Evolutionary conservation across 2,329 filamentous ascomycete genomes (phyloP).

Genomic region (Penicillium sp.): DNA sequence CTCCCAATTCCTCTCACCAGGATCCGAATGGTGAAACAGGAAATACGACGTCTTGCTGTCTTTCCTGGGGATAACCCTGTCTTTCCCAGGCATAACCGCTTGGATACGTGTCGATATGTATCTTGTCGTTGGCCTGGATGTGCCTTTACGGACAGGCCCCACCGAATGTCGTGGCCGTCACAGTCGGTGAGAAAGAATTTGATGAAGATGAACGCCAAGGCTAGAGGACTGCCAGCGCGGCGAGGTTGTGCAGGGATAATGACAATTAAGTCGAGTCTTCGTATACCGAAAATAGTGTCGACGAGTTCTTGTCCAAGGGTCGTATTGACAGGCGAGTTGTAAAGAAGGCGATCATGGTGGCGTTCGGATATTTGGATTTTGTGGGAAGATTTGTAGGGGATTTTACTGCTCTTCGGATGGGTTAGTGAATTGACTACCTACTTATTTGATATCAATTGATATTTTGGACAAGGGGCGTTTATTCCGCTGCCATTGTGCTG

Average conservation of each 20-base stretch:
- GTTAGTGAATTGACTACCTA: neutral
- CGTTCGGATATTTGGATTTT: neutral
- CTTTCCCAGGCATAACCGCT: fast-evolving
- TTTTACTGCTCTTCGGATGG: neutral
- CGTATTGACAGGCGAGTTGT: neutral
- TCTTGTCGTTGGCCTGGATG: neutral
- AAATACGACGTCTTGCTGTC: neutral
- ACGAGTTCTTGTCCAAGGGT: neutral
- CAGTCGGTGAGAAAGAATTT: neutral
- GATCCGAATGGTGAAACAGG: neutral
- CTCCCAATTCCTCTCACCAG: neutral
- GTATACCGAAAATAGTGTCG: neutral
- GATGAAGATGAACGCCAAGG: neutral
- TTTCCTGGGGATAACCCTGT: neutral
- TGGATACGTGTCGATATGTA: neutral
- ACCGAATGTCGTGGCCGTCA: neutral
- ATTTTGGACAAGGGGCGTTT: neutral
- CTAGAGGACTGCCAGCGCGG: neutral
- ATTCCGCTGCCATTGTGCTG: neutral
- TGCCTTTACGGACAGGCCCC: neutral
- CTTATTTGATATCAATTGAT: neutral
- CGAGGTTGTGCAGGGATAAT: neutral
- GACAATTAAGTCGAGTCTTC: neutral
- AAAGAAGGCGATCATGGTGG: neutral
- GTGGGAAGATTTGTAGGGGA: too few species aligned